Percentiles rank a stretch among this genome's conserved stretches.
These are phyloP conservation scores for Polygonum maritimum DNA, from an alignment of 148 eudicot species.

Conservation along the genomic window DNA sequence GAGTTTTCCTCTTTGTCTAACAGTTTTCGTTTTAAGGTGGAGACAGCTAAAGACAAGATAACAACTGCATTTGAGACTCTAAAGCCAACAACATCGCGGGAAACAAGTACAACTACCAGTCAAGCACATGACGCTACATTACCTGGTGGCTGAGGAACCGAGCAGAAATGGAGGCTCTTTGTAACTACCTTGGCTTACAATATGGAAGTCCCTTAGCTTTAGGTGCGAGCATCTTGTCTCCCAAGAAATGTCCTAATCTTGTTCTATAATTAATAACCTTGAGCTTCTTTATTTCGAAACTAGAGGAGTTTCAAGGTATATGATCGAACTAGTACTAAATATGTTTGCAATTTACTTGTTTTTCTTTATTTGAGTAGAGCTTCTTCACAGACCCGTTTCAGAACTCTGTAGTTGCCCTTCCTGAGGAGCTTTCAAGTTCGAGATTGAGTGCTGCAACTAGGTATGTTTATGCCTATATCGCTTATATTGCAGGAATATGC, in stretches of 20 bases:
- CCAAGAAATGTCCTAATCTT: no score
- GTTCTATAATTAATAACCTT: no score
- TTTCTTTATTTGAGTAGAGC: conserved; percentile 3
- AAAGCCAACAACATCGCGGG: conserved; percentile 92
- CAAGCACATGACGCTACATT: conserved; percentile 82
- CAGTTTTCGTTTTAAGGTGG: conserved; percentile 57
- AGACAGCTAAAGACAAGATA: conserved; percentile 83
- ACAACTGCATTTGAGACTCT: conserved; percentile 94
- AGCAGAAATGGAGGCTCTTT: conserved; percentile 83
- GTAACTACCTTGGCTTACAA: conserved; percentile 84
- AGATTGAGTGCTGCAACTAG: conserved; percentile 58
- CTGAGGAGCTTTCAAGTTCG: conserved; percentile 57
- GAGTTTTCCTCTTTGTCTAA: no score
- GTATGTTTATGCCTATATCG: conserved; percentile 30
- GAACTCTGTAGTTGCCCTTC: conserved; percentile 90
- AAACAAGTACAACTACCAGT: conserved; percentile 66
- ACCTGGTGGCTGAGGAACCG: conserved; percentile 91
- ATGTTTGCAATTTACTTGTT: neutral
- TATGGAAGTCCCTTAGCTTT: conserved; percentile 90
- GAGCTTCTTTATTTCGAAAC: conserved; percentile 43
- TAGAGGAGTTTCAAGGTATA: conserved; percentile 80
- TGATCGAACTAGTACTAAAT: neutral
- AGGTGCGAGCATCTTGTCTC: conserved; percentile 38
- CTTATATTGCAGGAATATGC: no score
- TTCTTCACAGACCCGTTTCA: conserved; percentile 46